phyloP scores from a whole-genome alignment of 305 asterid species.

The Plantago rigida region DNA sequence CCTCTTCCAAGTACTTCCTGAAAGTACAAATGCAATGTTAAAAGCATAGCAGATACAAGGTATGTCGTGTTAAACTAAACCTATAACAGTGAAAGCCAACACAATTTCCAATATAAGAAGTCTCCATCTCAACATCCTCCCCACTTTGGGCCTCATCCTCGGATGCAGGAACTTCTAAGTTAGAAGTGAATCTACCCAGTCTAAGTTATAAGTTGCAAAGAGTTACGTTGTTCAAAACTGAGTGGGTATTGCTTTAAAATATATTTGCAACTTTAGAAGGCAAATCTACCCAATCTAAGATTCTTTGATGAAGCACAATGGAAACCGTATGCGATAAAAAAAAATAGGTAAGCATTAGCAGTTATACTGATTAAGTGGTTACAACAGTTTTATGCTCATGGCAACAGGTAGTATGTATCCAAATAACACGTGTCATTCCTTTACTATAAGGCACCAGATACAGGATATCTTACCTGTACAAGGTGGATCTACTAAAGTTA shows the following conservation, averaged over 20 bases:
- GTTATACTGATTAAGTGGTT: too few relatives aligned
- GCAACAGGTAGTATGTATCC: too few relatives aligned
- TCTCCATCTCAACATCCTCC: constrained; percentile 14
- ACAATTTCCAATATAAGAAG: background rate
- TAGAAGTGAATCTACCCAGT: too few relatives aligned
- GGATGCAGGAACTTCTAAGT: background rate
- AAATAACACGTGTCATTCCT: too few relatives aligned
- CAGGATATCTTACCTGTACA: constrained; percentile 56
- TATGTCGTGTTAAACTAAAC: background rate
- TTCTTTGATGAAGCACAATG: background rate
- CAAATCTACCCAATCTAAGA: background rate
- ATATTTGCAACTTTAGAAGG: background rate
- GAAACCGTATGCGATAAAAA: background rate
- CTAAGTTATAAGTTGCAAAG: too few relatives aligned
- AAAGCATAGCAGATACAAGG: constrained; percentile 2
- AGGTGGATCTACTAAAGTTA: constrained; percentile 73
- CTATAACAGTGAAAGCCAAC: constrained; percentile 2
- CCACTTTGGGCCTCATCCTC: constrained; percentile 2
- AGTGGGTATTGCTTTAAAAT: background rate
- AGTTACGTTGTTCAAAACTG: background rate
- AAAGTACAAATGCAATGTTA: constrained; percentile 25
- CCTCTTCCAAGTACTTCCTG: constrained; percentile 92
- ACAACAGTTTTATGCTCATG: too few relatives aligned
- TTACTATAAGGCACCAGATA: background rate
- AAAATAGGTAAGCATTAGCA: too few relatives aligned